Evolutionary conservation across 495 filamentous ascomycete species (phyloP), one percentile per base, ranked within the genome.

Genomic region (Neurospora tetraspora): DNA sequence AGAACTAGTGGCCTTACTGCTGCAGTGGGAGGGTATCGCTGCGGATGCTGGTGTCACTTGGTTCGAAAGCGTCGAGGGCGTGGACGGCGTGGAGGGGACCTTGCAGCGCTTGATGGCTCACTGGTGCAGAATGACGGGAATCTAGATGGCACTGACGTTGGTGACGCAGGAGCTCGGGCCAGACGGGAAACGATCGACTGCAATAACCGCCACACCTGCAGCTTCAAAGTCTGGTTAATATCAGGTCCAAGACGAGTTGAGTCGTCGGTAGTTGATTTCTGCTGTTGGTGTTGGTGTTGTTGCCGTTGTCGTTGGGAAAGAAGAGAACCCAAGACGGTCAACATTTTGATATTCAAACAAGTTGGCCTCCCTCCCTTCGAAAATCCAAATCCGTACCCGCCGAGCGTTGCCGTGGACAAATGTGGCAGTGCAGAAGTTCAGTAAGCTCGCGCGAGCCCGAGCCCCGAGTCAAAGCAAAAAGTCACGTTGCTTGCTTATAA

Each of bases 91-190:
- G 53, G 53, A 61, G 53, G 53, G 53, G 53, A 65, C 53, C 53
- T 65, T 65, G 53, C 53, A 65, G 53, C 27, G 53, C 53, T 65
- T 65, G 53, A 65, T 65, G 53, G 53, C 27, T 65, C 53, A 34
- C 23, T 65, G 53, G 53, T 65, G 53, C 53, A 65, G 53, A 34
- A 61, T 61, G 53, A 65, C 53, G 27, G 53, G 27, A 65, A 27
- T 65, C 53, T 65, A 65, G 27, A 65, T 36, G 53, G 27, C 31
- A 65, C 53, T 65, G 53, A 65, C 53, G 53, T 65, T 65, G 27
- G 14, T 79, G 78, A 78, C 77, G 78, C 77, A 77, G 74, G 70
- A 74, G 71, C 72, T 75, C 73, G 71, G 74, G 73, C 72, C 72
- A 61, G 73, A 73, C 18, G 16, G 72, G 74, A 69, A 78, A 71